Evolutionary conservation across 1,284 basidiomycete species (phyloP).

Genomic region (Cryptococcus neoformans): DNA sequence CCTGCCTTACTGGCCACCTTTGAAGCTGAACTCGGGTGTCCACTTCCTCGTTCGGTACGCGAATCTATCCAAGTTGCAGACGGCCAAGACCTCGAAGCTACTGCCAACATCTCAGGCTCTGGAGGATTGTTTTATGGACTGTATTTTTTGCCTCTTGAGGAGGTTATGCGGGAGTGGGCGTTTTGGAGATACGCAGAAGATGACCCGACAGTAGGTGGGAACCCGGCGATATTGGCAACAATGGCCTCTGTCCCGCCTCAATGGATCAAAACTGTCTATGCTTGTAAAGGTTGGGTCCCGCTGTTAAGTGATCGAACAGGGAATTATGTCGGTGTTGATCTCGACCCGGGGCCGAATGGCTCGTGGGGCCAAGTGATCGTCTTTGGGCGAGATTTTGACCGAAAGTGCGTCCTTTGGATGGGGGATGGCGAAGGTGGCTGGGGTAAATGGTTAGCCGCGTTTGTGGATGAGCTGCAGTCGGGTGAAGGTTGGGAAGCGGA

Average conservation of each 20-base stretch:
- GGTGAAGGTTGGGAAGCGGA: constrained; percentile 84
- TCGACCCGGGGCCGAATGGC: constrained; percentile 77
- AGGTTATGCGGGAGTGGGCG: constrained; percentile 85
- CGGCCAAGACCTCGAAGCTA: constrained; percentile 84
- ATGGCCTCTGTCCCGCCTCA: constrained; percentile 88
- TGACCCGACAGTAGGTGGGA: constrained; percentile 69
- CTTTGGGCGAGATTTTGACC: constrained; percentile 96
- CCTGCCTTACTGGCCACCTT: constrained; percentile 69
- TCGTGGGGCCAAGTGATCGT: constrained; percentile 90
- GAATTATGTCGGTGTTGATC: constrained; percentile 95
- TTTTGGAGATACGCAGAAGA: constrained; percentile 91
- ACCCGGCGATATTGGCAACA: constrained; percentile 62
- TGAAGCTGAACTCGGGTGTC: constrained; percentile 75
- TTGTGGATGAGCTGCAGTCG: constrained; percentile 88
- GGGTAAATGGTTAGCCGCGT: constrained; percentile 90
- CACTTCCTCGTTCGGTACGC: constrained; percentile 70
- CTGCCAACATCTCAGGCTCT: constrained; percentile 56
- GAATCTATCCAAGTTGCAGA: constrained; percentile 80
- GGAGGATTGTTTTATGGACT: constrained; percentile 81
- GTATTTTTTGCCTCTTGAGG: constrained; percentile 77
- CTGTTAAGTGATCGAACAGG: constrained; percentile 89
- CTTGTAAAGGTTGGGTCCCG: constrained; percentile 93
- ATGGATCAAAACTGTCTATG: constrained; percentile 90
- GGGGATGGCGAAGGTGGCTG: constrained; percentile 90
- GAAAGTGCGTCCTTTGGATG: constrained; percentile 90